Base-by-base conservation (phyloP, 116 monocot species). In the Zostera marina region DNA sequence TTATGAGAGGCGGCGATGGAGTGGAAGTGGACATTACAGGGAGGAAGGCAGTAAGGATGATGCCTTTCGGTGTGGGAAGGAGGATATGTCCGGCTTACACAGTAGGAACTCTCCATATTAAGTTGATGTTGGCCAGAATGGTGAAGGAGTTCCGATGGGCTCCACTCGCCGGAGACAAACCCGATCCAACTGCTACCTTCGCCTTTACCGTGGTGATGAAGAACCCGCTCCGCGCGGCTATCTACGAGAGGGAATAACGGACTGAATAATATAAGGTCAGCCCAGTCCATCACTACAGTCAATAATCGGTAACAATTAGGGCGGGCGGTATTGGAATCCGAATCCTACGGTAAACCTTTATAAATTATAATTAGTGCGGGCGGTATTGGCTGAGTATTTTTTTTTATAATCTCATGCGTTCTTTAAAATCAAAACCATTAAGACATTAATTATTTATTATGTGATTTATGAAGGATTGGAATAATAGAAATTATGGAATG, bases 181-280 rank as follows among this genome's bases (percentile, higher is more conserved):
- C 83, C 4, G 66, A 74, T 32, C 52, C 76, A 22, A 68, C 74
- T 20, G 93, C 84, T 75, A 81, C 81, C 1, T 93, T 93, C 22
- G 93, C 93, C 1, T 93, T 93, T 71, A 93, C 93, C 4, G 88
- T 93, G 20, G 84, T 93, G 49, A 79, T 88, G 84, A 93, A 93
- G 75, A 61, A 81, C 1, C 74, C 93, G 0, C 71, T 93, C 41
- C 68, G 70, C 39, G 96, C 88, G 0, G 79, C 66, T 2, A 70
- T 88, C 58, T 22, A 68, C 15, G 78, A 83, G 64, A 81, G 91
- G 71, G 72, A 73, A 44, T 63, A 52, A 63, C 11, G n/a, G n/a
- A n/a, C n/a, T n/a, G n/a, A n/a, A n/a, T n/a, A n/a, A n/a, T n/a
- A n/a, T n/a, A n/a, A n/a, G n/a, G n/a, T n/a, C n/a, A n/a, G n/a